Percentiles rank a stretch among this genome's conserved stretches.
phyloP scores from a whole-genome alignment of 2,329 filamentous ascomycete species.

The Dothistroma pini region DNA sequence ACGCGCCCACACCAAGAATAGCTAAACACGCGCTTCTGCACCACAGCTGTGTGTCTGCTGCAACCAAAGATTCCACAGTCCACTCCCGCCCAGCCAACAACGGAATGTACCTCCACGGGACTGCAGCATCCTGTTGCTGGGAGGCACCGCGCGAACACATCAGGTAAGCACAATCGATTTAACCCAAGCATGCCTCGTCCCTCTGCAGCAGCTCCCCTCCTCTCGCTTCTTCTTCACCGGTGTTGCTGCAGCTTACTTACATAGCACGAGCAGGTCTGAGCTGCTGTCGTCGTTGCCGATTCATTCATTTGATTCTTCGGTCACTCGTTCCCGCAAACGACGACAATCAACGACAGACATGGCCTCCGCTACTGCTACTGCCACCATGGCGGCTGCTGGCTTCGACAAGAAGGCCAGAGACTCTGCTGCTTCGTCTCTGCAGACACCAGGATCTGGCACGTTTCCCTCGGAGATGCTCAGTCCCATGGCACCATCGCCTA shows the following conservation, averaged over 20 bases:
- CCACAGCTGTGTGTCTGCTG: slow-evolving; percentile 16
- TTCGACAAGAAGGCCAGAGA: slow-evolving; percentile 38
- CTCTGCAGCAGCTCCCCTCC: slow-evolving; percentile 11
- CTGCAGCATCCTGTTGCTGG: slow-evolving; percentile 19
- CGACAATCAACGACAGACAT: slow-evolving; percentile 23
- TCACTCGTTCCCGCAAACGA: slow-evolving; percentile 28
- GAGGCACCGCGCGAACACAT: slow-evolving; percentile 21
- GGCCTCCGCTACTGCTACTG: slow-evolving; percentile 31
- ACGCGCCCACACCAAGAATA: slow-evolving; percentile 32
- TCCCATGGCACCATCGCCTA: slow-evolving; percentile 60
- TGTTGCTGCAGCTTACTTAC: slow-evolving; percentile 19
- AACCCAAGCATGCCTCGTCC: slow-evolving; percentile 13
- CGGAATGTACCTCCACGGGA: slow-evolving; percentile 25
- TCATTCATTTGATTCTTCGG: slow-evolving; percentile 33
- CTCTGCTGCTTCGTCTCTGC: slow-evolving; percentile 35
- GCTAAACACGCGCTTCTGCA: slow-evolving; percentile 21
- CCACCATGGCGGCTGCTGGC: slow-evolving; percentile 35
- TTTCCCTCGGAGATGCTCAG: slow-evolving; percentile 56
- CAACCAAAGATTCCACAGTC: neutral
- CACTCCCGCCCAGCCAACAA: neutral
- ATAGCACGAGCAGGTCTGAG: slow-evolving; percentile 25
- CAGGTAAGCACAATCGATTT: slow-evolving; percentile 25
- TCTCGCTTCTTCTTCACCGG: slow-evolving; percentile 19
- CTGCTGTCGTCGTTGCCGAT: slow-evolving; percentile 27
- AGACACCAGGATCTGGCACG: slow-evolving; percentile 59